Percentiles rank a stretch among this genome's conserved stretches.
Conservation (phyloP, 2,329 filamentous ascomycete genomes). For the Paecilomyces dactylethromorphus region DNA sequence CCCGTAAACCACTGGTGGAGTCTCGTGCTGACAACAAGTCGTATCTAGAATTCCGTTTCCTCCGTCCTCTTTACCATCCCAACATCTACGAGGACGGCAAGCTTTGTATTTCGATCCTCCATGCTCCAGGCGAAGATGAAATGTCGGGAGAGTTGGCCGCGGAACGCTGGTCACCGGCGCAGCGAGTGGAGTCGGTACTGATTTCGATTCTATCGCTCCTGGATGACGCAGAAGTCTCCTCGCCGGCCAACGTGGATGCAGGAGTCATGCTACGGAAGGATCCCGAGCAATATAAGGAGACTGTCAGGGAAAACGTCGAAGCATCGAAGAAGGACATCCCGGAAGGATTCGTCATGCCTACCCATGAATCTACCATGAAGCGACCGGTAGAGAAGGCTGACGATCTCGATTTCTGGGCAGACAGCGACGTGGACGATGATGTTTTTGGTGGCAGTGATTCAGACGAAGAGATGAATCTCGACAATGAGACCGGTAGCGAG, state of each 20-base stretch:
- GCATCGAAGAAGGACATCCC: constrained; percentile 75
- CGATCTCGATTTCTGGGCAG: constrained; percentile 70
- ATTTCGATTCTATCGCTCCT: constrained; percentile 87
- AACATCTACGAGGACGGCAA: constrained; percentile 90
- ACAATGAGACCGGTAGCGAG: constrained; percentile 50
- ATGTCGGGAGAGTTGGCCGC: constrained; percentile 85
- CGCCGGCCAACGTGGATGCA: constrained; percentile 91
- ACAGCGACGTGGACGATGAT: constrained; percentile 63
- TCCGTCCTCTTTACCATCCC: constrained; percentile 74
- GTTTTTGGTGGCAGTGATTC: constrained; percentile 71
- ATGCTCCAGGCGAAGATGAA: constrained; percentile 82
- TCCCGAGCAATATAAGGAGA: constrained; percentile 60
- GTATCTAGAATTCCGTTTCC: constrained; percentile 68
- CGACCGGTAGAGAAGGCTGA: constrained; percentile 61
- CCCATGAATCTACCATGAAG: constrained; percentile 55
- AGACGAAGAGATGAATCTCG: constrained; percentile 41
- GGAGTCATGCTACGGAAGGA: constrained; percentile 76
- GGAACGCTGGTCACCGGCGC: constrained; percentile 90
- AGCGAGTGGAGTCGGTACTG: constrained; percentile 89
- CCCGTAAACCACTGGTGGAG: neutral
- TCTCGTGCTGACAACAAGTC: neutral
- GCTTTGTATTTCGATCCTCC: constrained; percentile 94
- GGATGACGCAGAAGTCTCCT: constrained; percentile 88
- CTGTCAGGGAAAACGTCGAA: constrained; percentile 64
- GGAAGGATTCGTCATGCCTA: constrained; percentile 73